phyloP scores from a whole-genome alignment of 2,329 filamentous ascomycete species.

The Xylogone sp. region DNA sequence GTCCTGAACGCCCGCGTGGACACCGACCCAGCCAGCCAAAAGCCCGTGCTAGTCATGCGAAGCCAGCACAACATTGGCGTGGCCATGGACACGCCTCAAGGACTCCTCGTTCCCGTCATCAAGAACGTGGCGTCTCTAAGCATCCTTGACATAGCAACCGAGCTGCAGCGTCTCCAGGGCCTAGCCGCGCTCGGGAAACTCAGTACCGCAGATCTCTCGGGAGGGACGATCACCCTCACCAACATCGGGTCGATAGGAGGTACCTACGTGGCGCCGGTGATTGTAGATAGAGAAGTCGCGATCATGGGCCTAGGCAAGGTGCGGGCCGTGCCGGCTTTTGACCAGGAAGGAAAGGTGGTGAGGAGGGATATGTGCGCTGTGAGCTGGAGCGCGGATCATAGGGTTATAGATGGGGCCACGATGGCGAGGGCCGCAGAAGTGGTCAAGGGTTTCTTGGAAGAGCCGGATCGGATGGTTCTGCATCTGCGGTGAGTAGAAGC shows the following conservation, averaged over 20 bases:
- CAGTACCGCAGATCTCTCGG: constrained; percentile 68
- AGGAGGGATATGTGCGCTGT: constrained; percentile 82
- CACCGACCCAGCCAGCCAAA: constrained; percentile 44
- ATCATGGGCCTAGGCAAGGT: constrained; percentile 87
- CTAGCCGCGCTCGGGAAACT: constrained; percentile 75
- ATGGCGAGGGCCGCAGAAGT: constrained; percentile 87
- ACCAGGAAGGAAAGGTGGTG: constrained; percentile 50
- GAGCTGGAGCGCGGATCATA: constrained; percentile 95
- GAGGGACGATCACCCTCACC: constrained; percentile 91
- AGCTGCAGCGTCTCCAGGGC: constrained; percentile 69
- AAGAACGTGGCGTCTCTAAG: constrained; percentile 75
- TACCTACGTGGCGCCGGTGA: constrained; percentile 85
- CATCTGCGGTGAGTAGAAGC: constrained; percentile 75
- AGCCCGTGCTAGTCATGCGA: constrained; percentile 74
- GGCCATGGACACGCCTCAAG: constrained; percentile 88
- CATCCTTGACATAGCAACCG: constrained; percentile 72
- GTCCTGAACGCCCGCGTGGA: constrained; percentile 86
- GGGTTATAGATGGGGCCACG: constrained; percentile 90
- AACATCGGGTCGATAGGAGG: constrained; percentile 96
- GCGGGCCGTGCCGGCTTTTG: constrained; percentile 77
- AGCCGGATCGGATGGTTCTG: constrained; percentile 83
- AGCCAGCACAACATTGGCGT: constrained; percentile 91
- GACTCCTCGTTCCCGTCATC: constrained; percentile 88
- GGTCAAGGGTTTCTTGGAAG: constrained; percentile 74
- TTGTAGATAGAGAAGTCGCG: constrained; percentile 85